phyloP scores from a whole-genome alignment of 1,284 basidiomycete genomes.

The Cerrena zonata region DNA sequence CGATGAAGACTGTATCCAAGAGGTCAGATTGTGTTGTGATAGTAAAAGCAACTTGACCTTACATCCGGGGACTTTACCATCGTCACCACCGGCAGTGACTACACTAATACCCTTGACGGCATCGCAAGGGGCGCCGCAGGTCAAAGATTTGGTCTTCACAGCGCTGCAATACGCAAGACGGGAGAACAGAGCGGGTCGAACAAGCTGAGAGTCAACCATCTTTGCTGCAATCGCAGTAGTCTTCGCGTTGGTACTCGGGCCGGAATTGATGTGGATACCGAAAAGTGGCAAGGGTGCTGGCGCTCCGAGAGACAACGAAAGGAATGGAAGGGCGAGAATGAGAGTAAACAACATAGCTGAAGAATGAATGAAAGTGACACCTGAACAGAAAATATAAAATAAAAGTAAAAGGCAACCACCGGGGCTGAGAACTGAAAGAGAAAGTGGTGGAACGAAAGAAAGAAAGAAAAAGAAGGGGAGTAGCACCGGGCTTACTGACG shows the following conservation, averaged over 20 bases:
- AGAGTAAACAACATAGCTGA: neutral
- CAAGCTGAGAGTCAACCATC: slow-evolving; percentile 22
- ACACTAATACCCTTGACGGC: slow-evolving; percentile 29
- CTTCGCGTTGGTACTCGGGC: slow-evolving; percentile 10
- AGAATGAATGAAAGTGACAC: neutral
- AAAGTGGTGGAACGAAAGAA: neutral
- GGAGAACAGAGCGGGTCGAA: slow-evolving; percentile 36
- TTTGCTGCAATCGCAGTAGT: slow-evolving; percentile 18
- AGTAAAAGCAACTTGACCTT: neutral
- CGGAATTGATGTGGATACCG: slow-evolving; percentile 20
- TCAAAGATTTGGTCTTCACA: slow-evolving; percentile 27
- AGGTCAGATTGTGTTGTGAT: neutral
- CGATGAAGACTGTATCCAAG: slow-evolving; percentile 33
- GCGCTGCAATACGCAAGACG: slow-evolving; percentile 38
- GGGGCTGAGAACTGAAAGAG: neutral
- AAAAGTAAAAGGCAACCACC: neutral
- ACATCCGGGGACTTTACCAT: slow-evolving; percentile 32
- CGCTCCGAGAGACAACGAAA: slow-evolving; percentile 1
- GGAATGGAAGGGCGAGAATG: neutral
- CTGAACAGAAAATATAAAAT: neutral
- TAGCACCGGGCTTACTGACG: neutral
- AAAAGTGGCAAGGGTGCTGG: slow-evolving; percentile 19
- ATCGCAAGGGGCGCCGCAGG: slow-evolving; percentile 35
- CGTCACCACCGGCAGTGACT: slow-evolving; percentile 34
- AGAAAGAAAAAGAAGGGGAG: neutral